Evolutionary conservation across 306 rosid species (phyloP).

Genomic region (Cucurbita argyrosperma): DNA sequence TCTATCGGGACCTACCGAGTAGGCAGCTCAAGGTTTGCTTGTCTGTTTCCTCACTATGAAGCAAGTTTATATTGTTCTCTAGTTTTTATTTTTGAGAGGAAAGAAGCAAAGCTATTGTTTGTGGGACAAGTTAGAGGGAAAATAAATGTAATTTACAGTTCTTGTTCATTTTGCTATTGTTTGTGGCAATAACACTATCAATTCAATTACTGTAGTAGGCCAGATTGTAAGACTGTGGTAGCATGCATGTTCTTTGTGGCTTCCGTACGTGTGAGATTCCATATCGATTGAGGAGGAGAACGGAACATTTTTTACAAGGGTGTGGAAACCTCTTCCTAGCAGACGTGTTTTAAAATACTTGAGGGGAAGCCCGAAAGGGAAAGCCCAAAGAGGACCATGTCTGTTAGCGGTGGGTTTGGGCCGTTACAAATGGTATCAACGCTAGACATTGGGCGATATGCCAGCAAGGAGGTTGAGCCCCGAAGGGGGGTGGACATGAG

Average conservation of each 20-base stretch:
- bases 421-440: no score
- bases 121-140: not conserved
- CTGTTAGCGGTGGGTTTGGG: no score
- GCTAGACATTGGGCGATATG: no score
- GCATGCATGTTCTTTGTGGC: not conserved
- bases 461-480: no score
- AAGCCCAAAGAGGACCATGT: no score
- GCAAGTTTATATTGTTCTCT: not conserved
- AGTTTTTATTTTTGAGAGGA: not conserved
- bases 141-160: no score
- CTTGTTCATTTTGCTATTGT: no score
- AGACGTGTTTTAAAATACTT: conserved; percentile 8
- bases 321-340: not conserved
- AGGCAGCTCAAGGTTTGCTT: conserved; percentile 74
- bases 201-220: no score
- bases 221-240: not conserved
- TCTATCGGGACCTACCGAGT: conserved; percentile 83
- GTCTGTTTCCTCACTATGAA: not conserved
- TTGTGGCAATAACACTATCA: no score
- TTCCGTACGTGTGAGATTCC: not conserved
- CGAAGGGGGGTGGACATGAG: no score
- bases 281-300: no score
- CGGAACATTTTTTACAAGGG: not conserved
- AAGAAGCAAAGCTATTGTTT: not conserved
- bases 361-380: no score